Conservation (phyloP, 148 eudicot genomes). For the Salicornia ramosissima region DNA sequence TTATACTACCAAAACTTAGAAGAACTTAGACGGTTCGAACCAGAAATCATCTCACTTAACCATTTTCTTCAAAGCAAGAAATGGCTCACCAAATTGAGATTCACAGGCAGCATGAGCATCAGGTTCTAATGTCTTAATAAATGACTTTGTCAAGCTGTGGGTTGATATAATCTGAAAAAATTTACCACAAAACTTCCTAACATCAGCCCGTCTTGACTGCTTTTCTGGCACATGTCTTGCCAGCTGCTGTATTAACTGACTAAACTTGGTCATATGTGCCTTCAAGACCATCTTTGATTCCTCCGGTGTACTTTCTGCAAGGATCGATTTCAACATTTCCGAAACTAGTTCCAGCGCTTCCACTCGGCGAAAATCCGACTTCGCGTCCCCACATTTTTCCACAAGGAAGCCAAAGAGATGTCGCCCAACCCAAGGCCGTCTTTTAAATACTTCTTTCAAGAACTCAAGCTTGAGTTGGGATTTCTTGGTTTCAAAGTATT, state of each 20-base stretch:
- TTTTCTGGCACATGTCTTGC: slow-evolving; percentile 71
- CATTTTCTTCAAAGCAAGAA: slow-evolving; percentile 61
- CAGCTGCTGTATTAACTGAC: slow-evolving; percentile 49
- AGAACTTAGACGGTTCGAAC: not conserved
- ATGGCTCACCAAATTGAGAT: slow-evolving; percentile 66
- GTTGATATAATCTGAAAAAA: slow-evolving; percentile 47
- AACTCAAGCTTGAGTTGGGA: slow-evolving; percentile 69
- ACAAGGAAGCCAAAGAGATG: slow-evolving; percentile 62
- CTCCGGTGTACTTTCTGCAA: slow-evolving; percentile 29
- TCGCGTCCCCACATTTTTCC: slow-evolving; percentile 54
- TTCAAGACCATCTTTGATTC: slow-evolving; percentile 40
- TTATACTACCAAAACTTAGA: not conserved
- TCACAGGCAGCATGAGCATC: slow-evolving; percentile 63
- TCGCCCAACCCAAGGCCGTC: slow-evolving; percentile 79
- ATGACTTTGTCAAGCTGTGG: slow-evolving; percentile 42
- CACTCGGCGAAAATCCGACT: slow-evolving; percentile 57
- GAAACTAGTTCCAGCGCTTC: slow-evolving; percentile 71
- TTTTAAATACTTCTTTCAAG: slow-evolving; percentile 68
- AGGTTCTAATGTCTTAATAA: slow-evolving; percentile 57
- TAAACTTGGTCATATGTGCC: slow-evolving; percentile 41
- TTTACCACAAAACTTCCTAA: slow-evolving; percentile 64
- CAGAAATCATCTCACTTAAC: slow-evolving; percentile 12
- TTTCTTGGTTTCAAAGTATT: slow-evolving; percentile 70
- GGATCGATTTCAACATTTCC: slow-evolving; percentile 46
- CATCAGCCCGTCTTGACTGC: slow-evolving; percentile 70